Evolutionary conservation across 176 grass and related monocot genomes (phyloP).

Genomic region (Rhynchospora tenuis): DNA sequence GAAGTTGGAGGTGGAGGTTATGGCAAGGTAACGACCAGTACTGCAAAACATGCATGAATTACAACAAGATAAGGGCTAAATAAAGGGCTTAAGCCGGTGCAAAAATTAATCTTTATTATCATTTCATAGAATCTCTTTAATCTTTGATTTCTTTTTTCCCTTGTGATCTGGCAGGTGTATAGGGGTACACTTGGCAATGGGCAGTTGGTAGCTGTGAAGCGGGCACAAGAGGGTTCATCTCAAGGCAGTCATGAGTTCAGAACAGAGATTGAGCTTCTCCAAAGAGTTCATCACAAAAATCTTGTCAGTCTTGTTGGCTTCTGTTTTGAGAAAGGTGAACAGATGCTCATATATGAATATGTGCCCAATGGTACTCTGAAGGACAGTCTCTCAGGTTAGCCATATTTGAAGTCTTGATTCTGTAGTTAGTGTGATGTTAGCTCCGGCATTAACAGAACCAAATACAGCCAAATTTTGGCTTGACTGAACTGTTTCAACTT

Average conservation of each 20-base stretch:
- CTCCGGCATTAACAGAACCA: neutral
- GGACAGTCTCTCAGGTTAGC: constrained; percentile 62
- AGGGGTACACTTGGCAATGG: constrained; percentile 48
- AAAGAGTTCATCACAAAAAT: constrained; percentile 78
- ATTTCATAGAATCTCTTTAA: neutral
- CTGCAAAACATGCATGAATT: neutral
- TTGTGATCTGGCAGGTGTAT: constrained; percentile 44
- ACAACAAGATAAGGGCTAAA: neutral
- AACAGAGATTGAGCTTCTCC: constrained; percentile 77
- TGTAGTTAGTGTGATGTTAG: neutral
- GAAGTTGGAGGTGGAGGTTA: constrained; percentile 63
- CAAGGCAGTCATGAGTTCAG: constrained; percentile 67
- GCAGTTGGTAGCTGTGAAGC: constrained; percentile 65
- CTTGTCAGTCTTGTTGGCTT: constrained; percentile 76
- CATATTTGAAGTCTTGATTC: neutral
- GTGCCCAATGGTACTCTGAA: constrained; percentile 80
- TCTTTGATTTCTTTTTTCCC: neutral
- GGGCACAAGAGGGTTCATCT: constrained; percentile 53
- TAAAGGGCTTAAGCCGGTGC: neutral
- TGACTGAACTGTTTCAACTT: neutral
- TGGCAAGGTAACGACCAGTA: constrained; percentile 44
- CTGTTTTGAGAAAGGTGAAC: constrained; percentile 73
- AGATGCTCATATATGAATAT: constrained; percentile 77
- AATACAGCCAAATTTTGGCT: neutral
- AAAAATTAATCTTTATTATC: neutral